phyloP scores from a whole-genome alignment of 768 basidiomycete species.

The Asterophora parasitica region DNA sequence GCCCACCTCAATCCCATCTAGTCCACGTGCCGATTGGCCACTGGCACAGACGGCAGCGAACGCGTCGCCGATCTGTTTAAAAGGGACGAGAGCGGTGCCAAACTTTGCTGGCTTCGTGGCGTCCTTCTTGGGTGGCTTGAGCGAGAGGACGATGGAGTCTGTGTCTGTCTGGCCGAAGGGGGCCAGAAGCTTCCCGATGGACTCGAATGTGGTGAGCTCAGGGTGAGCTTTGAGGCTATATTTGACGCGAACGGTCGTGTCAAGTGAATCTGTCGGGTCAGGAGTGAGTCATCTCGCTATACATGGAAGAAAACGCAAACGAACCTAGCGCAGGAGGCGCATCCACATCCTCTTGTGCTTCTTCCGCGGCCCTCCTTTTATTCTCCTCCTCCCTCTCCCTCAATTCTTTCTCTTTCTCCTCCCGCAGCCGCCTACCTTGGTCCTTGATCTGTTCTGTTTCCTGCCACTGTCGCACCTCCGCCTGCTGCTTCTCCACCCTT shows the following conservation, averaged over 20 bases:
- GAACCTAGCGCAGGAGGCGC: conserved; percentile 51
- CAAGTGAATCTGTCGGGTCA: conserved; percentile 44
- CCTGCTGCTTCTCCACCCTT: conserved; percentile 54
- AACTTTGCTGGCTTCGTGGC: conserved; percentile 56
- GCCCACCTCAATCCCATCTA: conserved; percentile 59
- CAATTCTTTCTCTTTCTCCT: conserved; percentile 58
- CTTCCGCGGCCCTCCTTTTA: conserved; percentile 25
- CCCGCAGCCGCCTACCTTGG: conserved; percentile 61
- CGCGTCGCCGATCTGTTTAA: conserved; percentile 70
- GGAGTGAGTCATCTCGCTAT: conserved; percentile 4
- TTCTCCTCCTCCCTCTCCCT: conserved; percentile 41
- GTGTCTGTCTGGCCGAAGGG: conserved; percentile 63
- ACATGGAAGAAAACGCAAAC: conserved; percentile 11
- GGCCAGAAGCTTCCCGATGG: conserved; percentile 47
- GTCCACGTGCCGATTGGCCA: conserved; percentile 42
- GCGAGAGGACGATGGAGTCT: conserved; percentile 60
- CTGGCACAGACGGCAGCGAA: conserved; percentile 70
- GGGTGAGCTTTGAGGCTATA: conserved; percentile 58
- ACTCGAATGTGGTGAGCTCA: conserved; percentile 43
- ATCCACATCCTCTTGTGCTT: conserved; percentile 36
- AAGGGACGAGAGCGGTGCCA: conserved; percentile 70
- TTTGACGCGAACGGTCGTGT: conserved; percentile 74
- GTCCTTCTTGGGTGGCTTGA: conserved; percentile 56
- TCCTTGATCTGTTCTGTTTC: conserved; percentile 74
- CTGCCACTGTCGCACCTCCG: conserved; percentile 47